These are phyloP conservation scores for Syzygium aqueum DNA, from an alignment of 345 rosid genomes.

Conservation along the genomic window DNA sequence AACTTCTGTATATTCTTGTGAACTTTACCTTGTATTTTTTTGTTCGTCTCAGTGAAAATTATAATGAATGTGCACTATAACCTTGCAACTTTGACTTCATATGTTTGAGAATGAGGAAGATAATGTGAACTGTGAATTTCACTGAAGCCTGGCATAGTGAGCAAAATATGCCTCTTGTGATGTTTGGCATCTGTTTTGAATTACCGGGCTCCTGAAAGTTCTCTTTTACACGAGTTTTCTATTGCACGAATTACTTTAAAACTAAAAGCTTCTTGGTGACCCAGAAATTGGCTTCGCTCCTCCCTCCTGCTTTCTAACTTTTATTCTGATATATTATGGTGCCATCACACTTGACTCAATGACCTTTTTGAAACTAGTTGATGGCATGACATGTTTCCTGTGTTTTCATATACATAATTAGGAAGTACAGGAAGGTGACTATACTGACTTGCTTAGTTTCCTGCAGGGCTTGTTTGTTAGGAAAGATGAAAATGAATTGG, in stretches of 20 bases:
- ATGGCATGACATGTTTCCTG: not conserved
- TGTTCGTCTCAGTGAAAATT: not conserved
- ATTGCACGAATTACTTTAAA: not conserved
- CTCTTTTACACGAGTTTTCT: not conserved
- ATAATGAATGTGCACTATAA: not conserved
- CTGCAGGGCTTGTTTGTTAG: conserved; percentile 74
- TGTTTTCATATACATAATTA: not conserved
- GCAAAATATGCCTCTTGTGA: not conserved
- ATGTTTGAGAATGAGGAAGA: not conserved
- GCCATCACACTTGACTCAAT: not conserved
- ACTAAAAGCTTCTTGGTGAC: not conserved
- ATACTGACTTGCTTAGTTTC: not conserved
- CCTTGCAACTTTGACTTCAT: not conserved
- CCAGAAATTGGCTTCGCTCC: not conserved
- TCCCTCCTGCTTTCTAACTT: not conserved
- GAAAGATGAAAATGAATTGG: conserved; percentile 56
- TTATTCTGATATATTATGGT: not conserved
- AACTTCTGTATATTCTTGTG: not conserved
- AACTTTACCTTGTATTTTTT: not conserved
- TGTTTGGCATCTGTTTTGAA: not conserved
- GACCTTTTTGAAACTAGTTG: not conserved
- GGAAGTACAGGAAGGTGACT: not conserved
- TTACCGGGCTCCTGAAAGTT: not conserved
- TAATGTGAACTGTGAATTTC: not conserved
- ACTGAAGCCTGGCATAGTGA: not conserved